These are phyloP conservation scores for Tetrahymena borealis DNA, from an alignment of 73 alveolate genomes.

Conservation along the genomic window DNA sequence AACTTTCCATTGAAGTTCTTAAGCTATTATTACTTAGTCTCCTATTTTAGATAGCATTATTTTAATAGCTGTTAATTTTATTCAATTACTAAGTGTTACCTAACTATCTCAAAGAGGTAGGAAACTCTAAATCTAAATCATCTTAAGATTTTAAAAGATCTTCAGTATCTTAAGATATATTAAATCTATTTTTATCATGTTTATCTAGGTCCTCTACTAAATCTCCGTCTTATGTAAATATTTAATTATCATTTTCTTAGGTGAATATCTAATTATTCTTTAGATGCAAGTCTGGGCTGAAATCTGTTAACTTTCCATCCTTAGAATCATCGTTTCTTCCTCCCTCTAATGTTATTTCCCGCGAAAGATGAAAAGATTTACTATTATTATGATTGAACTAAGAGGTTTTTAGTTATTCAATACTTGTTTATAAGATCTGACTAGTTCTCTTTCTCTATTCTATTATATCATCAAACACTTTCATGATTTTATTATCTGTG, in stretches of 20 bases:
- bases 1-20: not conserved
- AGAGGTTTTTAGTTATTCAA: not conserved
- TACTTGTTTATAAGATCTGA: not conserved
- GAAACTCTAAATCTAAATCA: not conserved
- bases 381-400: not conserved
- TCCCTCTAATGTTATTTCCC: not conserved
- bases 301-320: not conserved
- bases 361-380: not conserved
- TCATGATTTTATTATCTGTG: not conserved
- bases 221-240: not conserved
- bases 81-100: too few species aligned
- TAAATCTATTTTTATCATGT: not conserved
- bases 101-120: not conserved
- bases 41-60: not conserved
- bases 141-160: not conserved
- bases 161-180: not conserved
- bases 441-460: not conserved
- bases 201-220: not conserved
- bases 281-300: not conserved
- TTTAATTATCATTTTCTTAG: not conserved
- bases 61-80: not conserved
- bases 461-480: not conserved
- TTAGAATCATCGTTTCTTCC: not conserved
- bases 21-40: not conserved
- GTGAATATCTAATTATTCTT: not conserved